Percentiles rank a stretch among this genome's conserved stretches.
Evolutionary conservation across 768 basidiomycete species (phyloP).

Genomic region (Paxillus involutus): DNA sequence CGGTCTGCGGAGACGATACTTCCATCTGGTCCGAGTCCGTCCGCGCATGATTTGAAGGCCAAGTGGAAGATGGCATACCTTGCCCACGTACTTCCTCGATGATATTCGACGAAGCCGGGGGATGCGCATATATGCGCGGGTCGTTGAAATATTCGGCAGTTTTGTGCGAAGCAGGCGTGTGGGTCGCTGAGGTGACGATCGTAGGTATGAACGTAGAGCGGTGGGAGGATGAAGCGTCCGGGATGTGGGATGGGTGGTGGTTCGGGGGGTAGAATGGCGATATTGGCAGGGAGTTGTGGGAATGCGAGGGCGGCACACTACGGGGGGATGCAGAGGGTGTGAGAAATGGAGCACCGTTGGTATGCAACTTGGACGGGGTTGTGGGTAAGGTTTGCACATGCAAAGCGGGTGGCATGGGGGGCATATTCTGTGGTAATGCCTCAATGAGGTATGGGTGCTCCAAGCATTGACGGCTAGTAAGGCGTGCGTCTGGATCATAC

Average conservation of each 20-base stretch:
- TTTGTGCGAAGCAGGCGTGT: constrained; percentile 32
- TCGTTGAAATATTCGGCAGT: constrained; percentile 37
- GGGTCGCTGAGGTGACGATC: constrained; percentile 28
- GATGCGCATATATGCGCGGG: constrained; percentile 32
- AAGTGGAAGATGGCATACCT: constrained; percentile 13
- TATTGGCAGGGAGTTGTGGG: constrained; percentile 41
- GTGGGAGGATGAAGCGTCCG: constrained; percentile 51
- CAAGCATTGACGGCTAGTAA: constrained; percentile 85
- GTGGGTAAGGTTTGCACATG: constrained; percentile 39
- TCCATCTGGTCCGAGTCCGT: constrained; percentile 53
- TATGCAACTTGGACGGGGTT: constrained; percentile 36
- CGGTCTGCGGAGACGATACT: constrained; percentile 46
- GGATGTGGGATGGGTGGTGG: constrained; percentile 41
- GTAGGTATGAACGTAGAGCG: constrained; percentile 52
- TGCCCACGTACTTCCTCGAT: constrained; percentile 29
- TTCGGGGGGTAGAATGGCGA: constrained; percentile 38
- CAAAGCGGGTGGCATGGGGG: constrained; percentile 58
- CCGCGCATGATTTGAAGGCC: constrained; percentile 31
- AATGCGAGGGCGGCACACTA: constrained; percentile 49
- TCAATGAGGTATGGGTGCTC: constrained; percentile 89
- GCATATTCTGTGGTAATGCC: constrained; percentile 64
- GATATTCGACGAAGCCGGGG: constrained; percentile 30
- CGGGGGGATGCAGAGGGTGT: constrained; percentile 43
- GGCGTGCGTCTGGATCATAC: constrained; percentile 85
- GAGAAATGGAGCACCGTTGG: constrained; percentile 36